Evolutionary conservation across 208 protist species (phyloP).

Genomic region (Trypanosoma lewisi): DNA sequence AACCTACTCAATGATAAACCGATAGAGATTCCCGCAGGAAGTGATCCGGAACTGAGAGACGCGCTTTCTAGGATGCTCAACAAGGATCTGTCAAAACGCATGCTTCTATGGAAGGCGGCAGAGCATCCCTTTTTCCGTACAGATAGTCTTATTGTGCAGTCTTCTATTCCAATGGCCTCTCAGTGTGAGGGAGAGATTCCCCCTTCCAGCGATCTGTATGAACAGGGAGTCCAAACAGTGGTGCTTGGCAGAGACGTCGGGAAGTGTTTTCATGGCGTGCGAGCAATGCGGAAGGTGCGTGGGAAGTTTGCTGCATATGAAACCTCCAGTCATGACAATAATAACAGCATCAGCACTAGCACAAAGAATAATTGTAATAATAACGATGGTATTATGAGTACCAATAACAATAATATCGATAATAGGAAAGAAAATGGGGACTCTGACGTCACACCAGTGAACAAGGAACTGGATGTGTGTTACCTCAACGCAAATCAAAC

Average conservation of each 20-base stretch:
- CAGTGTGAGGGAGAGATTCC: not conserved
- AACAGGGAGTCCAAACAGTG: conserved; percentile 40
- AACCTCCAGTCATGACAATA: not conserved
- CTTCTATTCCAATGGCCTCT: too few species aligned
- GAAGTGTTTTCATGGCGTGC: conserved; percentile 62
- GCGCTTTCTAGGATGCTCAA: conserved; percentile 66
- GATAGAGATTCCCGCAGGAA: conserved; percentile 15
- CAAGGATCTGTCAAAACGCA: conserved; percentile 56
- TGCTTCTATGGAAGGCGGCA: conserved; percentile 49
- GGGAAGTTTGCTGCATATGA: not conserved
- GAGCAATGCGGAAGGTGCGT: conserved; percentile 40
- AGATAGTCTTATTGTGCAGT: conserved; percentile 5
- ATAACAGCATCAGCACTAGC: conserved; percentile 15
- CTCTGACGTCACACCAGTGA: not conserved
- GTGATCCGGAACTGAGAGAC: conserved; percentile 44
- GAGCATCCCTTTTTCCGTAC: conserved; percentile 57
- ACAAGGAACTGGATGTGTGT: not conserved
- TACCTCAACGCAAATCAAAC: not conserved
- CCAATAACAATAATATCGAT: too few species aligned
- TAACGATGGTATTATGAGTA: too few species aligned
- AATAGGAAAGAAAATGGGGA: too few species aligned
- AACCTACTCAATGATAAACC: conserved; percentile 26
- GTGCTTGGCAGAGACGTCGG: conserved; percentile 54
- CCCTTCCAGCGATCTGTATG: conserved; percentile 34
- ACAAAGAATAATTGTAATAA: too few species aligned